phyloP scores from a whole-genome alignment of 352 stramenopile genomes.

The Phytophthora aleatoria region DNA sequence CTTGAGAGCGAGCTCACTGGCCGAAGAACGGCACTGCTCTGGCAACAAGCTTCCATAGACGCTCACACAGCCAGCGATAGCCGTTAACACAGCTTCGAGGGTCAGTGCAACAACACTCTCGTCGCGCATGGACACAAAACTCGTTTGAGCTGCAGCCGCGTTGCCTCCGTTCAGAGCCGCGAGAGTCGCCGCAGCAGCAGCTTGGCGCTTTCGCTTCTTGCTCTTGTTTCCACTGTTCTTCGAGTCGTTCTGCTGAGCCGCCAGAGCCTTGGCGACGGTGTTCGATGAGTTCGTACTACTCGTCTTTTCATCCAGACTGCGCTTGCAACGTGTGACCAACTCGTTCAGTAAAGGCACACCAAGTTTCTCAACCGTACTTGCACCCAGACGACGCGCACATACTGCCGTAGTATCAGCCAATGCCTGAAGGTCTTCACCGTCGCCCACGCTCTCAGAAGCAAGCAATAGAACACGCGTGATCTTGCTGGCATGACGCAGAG shows the following conservation, averaged over 20 bases:
- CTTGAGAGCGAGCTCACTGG: slow-evolving; percentile 52
- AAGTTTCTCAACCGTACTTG: slow-evolving; percentile 75
- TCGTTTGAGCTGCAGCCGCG: slow-evolving; percentile 14
- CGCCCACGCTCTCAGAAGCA: slow-evolving; percentile 48
- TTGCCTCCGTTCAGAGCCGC: slow-evolving; percentile 36
- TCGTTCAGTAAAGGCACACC: slow-evolving; percentile 68
- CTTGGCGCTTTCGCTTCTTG: slow-evolving; percentile 87
- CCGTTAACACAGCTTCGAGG: slow-evolving; percentile 52
- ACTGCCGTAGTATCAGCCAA: slow-evolving; percentile 53
- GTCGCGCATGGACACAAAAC: slow-evolving; percentile 67
- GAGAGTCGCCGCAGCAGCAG: slow-evolving; percentile 52
- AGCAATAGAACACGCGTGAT: slow-evolving; percentile 70
- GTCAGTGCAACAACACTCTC: slow-evolving; percentile 47
- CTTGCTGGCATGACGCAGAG: slow-evolving; percentile 68
- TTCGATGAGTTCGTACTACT: slow-evolving; percentile 9
- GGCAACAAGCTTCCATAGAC: slow-evolving; percentile 71
- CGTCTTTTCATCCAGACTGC: slow-evolving; percentile 45
- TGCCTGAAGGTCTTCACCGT: slow-evolving; percentile 43
- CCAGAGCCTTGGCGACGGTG: slow-evolving; percentile 20
- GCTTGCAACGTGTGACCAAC: slow-evolving; percentile 60
- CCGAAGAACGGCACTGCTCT: slow-evolving; percentile 41
- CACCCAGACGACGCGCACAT: slow-evolving; percentile 61
- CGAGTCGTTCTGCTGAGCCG: slow-evolving; percentile 21
- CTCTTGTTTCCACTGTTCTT: slow-evolving; percentile 51
- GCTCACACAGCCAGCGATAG: slow-evolving; percentile 59